Conservation (phyloP, 179 eudicot genomes). For the Sideroxylon spinosum region DNA sequence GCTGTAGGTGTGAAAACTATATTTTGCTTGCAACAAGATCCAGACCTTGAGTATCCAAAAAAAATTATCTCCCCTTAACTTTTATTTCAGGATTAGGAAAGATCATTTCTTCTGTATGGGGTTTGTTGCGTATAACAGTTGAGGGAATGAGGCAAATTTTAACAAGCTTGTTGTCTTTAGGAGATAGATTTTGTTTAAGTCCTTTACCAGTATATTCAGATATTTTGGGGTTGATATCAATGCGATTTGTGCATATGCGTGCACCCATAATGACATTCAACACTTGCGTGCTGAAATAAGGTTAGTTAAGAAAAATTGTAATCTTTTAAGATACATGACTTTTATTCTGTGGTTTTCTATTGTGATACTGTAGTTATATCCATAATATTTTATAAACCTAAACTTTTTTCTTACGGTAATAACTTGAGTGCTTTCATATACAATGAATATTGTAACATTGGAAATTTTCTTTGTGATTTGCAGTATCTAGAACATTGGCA, state of each 20-base stretch:
- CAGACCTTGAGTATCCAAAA: slow-evolving; percentile 92
- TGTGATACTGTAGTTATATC: background rate
- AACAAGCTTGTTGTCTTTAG: background rate
- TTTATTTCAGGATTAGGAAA: background rate
- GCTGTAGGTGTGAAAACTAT: slow-evolving; percentile 76
- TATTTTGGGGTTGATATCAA: slow-evolving; percentile 86
- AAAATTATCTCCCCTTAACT: background rate
- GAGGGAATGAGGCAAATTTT: slow-evolving; percentile 1
- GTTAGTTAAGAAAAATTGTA: slow-evolving; percentile 26
- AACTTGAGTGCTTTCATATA: background rate
- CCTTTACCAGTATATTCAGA: slow-evolving; percentile 53
- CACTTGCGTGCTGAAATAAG: slow-evolving; percentile 97
- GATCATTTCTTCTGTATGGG: background rate
- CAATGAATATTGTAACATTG: background rate
- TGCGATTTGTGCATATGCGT: slow-evolving; percentile 72
- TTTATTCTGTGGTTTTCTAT: background rate
- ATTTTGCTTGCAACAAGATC: slow-evolving; percentile 88
- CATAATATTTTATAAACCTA: background rate
- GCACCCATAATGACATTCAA: slow-evolving; percentile 57
- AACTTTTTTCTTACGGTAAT: background rate
- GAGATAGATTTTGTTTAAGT: background rate
- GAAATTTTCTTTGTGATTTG: background rate
- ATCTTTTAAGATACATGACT: background rate
- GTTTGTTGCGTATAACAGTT: background rate
- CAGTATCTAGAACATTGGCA: background rate